Conservation (phyloP, 805 yeast species). For the Yarrowia sp. region DNA sequence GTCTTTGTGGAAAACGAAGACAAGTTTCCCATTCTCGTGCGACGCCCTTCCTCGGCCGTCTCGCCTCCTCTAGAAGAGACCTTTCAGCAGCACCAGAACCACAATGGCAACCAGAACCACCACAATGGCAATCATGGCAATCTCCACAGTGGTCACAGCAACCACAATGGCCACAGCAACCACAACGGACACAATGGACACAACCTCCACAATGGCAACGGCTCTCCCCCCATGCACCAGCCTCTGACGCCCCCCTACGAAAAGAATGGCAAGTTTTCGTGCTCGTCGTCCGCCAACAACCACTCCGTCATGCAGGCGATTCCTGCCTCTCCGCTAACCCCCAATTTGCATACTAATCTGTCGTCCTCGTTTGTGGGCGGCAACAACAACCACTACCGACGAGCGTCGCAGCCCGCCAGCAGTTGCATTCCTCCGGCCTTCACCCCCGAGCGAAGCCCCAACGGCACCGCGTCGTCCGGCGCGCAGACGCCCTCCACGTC, state of each 20-base stretch:
- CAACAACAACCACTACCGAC: not conserved
- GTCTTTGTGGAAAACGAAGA: constrained; percentile 22
- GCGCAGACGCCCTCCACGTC: constrained; percentile 29
- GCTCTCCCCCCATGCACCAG: constrained; percentile 19
- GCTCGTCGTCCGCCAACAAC: not conserved
- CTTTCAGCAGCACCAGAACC: not conserved
- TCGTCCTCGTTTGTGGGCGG: not conserved
- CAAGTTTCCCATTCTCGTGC: constrained; percentile 15
- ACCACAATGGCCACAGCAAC: not conserved
- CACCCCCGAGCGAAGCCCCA: constrained; percentile 16
- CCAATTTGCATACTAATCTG: constrained; percentile 23
- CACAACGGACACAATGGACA: not conserved
- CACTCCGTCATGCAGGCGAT: constrained; percentile 25
- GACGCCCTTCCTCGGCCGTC: not conserved
- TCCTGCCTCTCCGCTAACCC: constrained; percentile 25
- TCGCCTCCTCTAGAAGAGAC: not conserved
- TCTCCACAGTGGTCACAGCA: too few relatives aligned
- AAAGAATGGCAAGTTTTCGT: not conserved
- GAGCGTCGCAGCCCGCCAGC: constrained; percentile 8
- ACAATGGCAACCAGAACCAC: not conserved
- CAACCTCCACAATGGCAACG: not conserved
- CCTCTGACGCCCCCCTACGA: constrained; percentile 27
- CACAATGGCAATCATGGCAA: not conserved
- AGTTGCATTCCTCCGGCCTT: constrained; percentile 8
- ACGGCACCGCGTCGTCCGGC: constrained; percentile 4